Conservation (phyloP, 306 rosid species). For the Hippophae rhamnoides region DNA sequence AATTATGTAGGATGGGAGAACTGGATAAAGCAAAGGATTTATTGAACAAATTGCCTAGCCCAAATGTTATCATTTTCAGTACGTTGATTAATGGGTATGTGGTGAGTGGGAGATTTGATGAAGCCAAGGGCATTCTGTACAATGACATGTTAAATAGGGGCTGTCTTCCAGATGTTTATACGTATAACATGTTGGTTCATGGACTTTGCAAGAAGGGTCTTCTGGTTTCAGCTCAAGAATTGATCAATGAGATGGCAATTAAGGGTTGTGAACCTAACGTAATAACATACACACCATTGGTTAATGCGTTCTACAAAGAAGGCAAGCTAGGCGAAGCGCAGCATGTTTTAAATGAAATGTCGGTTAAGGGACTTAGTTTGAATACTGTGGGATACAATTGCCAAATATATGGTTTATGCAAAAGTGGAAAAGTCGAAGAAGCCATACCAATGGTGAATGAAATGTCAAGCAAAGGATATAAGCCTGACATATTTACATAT, state of each 20-base stretch:
- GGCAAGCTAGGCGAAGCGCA: conserved; percentile 54
- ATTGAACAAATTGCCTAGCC: conserved; percentile 48
- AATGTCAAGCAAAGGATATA: conserved; percentile 68
- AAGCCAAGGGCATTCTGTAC: conserved; percentile 50
- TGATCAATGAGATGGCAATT: conserved; percentile 46
- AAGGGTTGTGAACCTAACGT: conserved; percentile 68
- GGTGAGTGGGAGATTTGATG: conserved; percentile 49
- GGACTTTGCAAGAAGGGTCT: conserved; percentile 74
- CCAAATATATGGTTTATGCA: conserved; percentile 59
- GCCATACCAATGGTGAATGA: conserved; percentile 49
- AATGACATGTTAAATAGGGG: conserved; percentile 44
- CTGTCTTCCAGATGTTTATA: conserved; percentile 59
- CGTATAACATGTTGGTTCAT: conserved; percentile 64
- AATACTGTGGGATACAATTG: conserved; percentile 75
- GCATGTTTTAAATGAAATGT: conserved; percentile 57
- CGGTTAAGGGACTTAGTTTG: conserved; percentile 45
- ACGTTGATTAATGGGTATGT: conserved; percentile 79
- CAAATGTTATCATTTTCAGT: conserved; percentile 52
- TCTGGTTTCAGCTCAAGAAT: conserved; percentile 52
- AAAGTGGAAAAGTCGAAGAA: conserved; percentile 43
- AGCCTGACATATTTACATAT: conserved; percentile 67
- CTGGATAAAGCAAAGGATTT: conserved; percentile 70
- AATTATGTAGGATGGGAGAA: conserved; percentile 54
- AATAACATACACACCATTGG: conserved; percentile 67
- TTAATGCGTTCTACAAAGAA: conserved; percentile 64